phyloP scores from a whole-genome alignment of 2,329 filamentous ascomycete genomes.

The Botrytis aclada region DNA sequence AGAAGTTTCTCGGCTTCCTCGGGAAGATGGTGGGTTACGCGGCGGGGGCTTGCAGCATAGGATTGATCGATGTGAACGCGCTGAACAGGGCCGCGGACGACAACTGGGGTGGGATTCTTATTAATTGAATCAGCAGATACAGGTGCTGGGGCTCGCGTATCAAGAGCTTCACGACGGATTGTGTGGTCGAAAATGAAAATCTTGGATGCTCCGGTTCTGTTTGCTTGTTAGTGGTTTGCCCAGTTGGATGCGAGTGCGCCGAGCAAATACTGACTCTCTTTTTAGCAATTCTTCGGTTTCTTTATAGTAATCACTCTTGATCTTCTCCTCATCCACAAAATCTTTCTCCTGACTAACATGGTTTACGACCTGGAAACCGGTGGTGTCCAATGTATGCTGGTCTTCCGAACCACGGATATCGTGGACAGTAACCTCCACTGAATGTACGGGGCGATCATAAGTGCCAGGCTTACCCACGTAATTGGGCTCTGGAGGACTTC shows the following conservation, averaged over 20 bases:
- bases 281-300: conserved; percentile 40
- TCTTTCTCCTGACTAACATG: conserved; percentile 39
- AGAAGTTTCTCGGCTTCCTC: conserved; percentile 44
- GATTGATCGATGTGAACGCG: conserved; percentile 59
- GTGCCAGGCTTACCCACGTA: conserved; percentile 18
- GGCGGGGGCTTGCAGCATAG: conserved; percentile 43
- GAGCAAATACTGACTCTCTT: conserved; percentile 29
- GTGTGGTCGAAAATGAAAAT: conserved; percentile 63
- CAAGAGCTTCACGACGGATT: conserved; percentile 44
- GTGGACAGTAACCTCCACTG: conserved; percentile 33
- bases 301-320: conserved; percentile 39
- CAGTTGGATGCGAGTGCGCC: background rate
- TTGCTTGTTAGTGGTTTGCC: background rate
- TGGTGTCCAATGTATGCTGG: conserved; percentile 42
- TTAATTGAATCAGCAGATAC: background rate
- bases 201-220: conserved; percentile 53
- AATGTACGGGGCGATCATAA: conserved; percentile 4
- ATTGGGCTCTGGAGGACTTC: conserved; percentile 24
- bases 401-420: conserved; percentile 47
- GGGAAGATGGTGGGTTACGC: conserved; percentile 46
- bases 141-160: conserved; percentile 26
- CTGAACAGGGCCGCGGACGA: conserved; percentile 46
- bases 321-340: conserved; percentile 39
- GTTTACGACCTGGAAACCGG: conserved; percentile 41
- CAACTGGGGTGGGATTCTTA: background rate